These are phyloP conservation scores for Salix arbutifolia DNA, from an alignment of 345 rosid genomes.

Conservation along the genomic window DNA sequence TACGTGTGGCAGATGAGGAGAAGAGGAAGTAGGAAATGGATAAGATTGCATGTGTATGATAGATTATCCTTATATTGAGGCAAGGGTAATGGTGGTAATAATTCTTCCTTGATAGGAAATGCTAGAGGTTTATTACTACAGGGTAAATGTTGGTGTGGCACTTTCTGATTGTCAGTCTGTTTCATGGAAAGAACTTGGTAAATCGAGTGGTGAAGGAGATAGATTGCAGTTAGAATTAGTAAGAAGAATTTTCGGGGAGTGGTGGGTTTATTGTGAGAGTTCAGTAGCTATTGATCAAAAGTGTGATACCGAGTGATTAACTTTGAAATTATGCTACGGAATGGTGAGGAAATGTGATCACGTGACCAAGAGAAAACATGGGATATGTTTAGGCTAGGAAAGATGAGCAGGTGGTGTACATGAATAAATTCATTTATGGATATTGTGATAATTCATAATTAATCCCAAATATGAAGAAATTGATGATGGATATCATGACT, in stretches of 20 bases:
- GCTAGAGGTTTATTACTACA: not conserved
- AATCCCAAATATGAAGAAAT: not conserved
- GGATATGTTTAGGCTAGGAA: not conserved
- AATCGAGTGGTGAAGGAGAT: not conserved
- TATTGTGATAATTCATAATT: not conserved
- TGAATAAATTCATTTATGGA: not conserved
- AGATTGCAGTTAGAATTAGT: not conserved
- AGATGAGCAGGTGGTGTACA: not conserved
- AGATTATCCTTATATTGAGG: too few relatives aligned
- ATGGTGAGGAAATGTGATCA: not conserved
- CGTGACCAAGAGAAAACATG: too few relatives aligned
- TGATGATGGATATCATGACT: not conserved
- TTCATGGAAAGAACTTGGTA: not conserved
- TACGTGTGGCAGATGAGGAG: not conserved
- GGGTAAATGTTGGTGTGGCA: not conserved
- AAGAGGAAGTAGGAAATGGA: not conserved
- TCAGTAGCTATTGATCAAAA: not conserved
- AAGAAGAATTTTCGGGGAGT: not conserved
- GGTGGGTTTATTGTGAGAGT: not conserved
- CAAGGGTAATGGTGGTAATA: not conserved
- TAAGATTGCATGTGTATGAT: too few relatives aligned
- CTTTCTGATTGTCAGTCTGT: not conserved
- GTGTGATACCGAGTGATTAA: not conserved
- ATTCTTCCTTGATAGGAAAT: not conserved
- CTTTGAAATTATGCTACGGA: not conserved